A percentile compares a stretch with the other conserved stretches of the same genome.
Conservation (phyloP, 306 rosid species). For the Morella rubra region DNA sequence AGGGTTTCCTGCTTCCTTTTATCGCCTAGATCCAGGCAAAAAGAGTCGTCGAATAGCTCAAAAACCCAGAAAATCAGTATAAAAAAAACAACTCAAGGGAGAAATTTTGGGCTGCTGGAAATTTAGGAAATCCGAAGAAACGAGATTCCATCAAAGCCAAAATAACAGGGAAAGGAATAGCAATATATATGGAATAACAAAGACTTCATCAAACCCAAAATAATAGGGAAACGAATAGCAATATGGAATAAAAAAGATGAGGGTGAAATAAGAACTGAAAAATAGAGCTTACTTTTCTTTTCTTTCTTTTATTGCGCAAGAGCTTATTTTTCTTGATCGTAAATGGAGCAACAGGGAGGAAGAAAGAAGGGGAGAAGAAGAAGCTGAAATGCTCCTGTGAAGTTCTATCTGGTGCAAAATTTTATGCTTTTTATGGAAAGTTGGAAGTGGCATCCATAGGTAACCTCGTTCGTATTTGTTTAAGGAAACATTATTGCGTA, state of each 20-base stretch:
- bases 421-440: conserved; percentile 57
- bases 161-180: background rate
- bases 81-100: too few species aligned
- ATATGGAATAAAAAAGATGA: background rate
- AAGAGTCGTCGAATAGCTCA: too few species aligned
- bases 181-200: background rate
- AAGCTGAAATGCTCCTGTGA: conserved; percentile 18
- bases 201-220: background rate
- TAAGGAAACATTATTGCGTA: conserved; percentile 5
- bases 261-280: background rate
- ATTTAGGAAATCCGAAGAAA: background rate
- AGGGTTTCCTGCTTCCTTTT: background rate
- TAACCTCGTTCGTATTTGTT: conserved; percentile 9
- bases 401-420: conserved; percentile 14
- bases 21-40: background rate
- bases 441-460: conserved; percentile 11
- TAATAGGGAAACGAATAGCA: too few species aligned
- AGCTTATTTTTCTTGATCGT: too few species aligned
- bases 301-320: too few species aligned
- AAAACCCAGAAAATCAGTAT: background rate
- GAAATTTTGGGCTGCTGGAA: background rate
- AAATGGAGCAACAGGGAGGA: background rate
- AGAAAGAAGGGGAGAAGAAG: background rate
- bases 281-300: conserved; percentile 15
- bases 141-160: background rate